Evolutionary conservation across 1,139 yeast genomes (phyloP), one percentile per base, ranked within the genome.

Genomic region (Yamadazyma trypodendri): DNA sequence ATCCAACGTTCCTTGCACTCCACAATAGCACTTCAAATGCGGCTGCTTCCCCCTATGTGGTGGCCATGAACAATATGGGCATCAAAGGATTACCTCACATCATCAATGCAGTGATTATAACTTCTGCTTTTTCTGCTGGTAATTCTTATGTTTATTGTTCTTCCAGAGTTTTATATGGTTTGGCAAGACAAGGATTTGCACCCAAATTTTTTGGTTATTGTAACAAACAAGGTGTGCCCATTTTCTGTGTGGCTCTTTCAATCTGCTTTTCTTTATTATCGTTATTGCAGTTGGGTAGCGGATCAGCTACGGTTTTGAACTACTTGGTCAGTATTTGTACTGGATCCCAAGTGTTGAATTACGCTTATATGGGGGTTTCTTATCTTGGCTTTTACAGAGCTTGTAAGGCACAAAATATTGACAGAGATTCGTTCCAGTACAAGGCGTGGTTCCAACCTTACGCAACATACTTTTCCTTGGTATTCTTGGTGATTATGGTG

Each of bases 281-380:
- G 75, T 82, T 41, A 76, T 87, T 1, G 73, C 87, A 0, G 28
- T 35, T 40, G 30, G 39, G 43, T 28, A 72, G 87, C 0, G 84
- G 86, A 1, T 78, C 89, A 28, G 73, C 77, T 15, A 75, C 72
- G 13, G 95, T 84, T n/a, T 70, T 86, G 50, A 75, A 75, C 52
- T 85, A 89, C 84, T 71, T 86, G 55, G 81, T 84, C 39, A 81
- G 78, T 50, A 65, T 86, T 49, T 83, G 84, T 48, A 85, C 95
- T 2, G 85, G 89, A 1, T 81, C 89, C 2, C 90, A 84, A 58
- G 65, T 85, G 47, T 75, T 85, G 53, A 84, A 71, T 84, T 40
- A 58, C 84, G 31, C 84, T 80, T 39, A 85, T 45, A 78, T 86
- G 69, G 65, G 79, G 41, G 54, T 79, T 28, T 81, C 84, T 2